Base-by-base conservation (phyloP, 2,329 filamentous ascomycete species). In the Lasiodiplodia citricola region DNA sequence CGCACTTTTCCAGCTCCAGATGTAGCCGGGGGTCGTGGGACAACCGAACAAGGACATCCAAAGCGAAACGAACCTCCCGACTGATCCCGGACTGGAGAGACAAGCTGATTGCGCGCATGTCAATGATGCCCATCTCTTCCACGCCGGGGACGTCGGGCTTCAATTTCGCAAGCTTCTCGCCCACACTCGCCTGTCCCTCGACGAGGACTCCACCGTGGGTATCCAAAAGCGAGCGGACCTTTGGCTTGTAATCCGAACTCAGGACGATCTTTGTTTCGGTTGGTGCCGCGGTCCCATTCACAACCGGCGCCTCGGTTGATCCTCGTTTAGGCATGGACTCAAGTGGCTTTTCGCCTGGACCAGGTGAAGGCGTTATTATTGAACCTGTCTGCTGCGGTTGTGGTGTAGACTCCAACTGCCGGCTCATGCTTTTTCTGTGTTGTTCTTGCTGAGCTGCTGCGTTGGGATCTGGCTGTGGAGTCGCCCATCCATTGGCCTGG, bases 31-130 rank as follows among this genome's bases (percentile, higher is more conserved):
- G 82, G 66, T 91, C 88, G 31, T 87, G 87, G 2, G 92, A 93
- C 14, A 96, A 85, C 23, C 88, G 88, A 11, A 89, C 90, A 44
- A 99, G 83, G 0, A 92, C 93, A 78, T 98, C 96, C 55, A 99
- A 83, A 2, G 95, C 95, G 70, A 97, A 82, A 11, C 95, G 90
- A n/a, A 97, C 91, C 80, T 99, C 96, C 5, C 90, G 90, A 74
- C 94, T 91, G 54, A 98, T 92, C 0, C 95, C 95, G 67, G 92
- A 96, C 76, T 97, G 94, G 47, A 99, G 83, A 75, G 93, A 94
- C 83, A 94, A 91, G 0, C 91, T 97, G 51, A 99, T 85, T 23
- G 95, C 94, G 72, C 94, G 91, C 35, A 98, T 91, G 75, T 99
- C 95, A 71, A 98, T 92, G 23, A 93, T 87, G 10, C 95, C 96